Conservation (phyloP, 495 filamentous ascomycete genomes). For the Xylaria palmicola region DNA sequence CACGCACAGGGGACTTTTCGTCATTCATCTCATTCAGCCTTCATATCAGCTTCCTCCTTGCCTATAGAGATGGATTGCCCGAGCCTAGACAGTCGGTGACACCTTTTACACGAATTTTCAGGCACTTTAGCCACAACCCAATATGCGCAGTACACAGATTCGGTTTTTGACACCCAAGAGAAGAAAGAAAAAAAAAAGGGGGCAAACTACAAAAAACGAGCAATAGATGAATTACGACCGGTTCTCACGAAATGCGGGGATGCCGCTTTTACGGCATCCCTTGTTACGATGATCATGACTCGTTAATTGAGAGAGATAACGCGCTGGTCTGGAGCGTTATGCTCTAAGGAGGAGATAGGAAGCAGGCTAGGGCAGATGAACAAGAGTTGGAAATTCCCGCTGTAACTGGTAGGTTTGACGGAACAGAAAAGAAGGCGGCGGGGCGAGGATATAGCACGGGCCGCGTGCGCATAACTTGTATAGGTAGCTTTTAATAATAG, state of each 20-base stretch:
- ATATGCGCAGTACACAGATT: not conserved
- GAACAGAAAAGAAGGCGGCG: not conserved
- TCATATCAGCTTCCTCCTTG: not conserved
- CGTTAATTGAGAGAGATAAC: slow-evolving; percentile 7
- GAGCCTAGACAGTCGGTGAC: not conserved
- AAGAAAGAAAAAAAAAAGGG: not conserved
- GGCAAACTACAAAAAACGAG: no score
- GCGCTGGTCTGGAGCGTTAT: not conserved
- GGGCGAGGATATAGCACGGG: not conserved
- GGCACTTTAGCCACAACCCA: no score
- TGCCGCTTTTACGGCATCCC: not conserved
- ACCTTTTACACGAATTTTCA: not conserved
- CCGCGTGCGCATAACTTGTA: not conserved
- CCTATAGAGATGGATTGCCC: slow-evolving; percentile 14
- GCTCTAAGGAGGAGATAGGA: not conserved
- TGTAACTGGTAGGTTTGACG: no score
- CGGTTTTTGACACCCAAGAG: not conserved
- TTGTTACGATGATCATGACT: slow-evolving; percentile 12
- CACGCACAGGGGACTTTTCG: not conserved
- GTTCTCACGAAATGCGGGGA: slow-evolving; percentile 7
- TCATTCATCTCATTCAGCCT: not conserved
- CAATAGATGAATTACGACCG: not conserved
- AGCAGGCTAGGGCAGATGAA: not conserved
- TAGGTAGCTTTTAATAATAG: no score
- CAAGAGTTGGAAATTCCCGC: slow-evolving; percentile 7